A percentile compares a stretch with the other conserved stretches of the same genome.
Evolutionary conservation across 169 alveolate genomes (phyloP).

Genomic region (Besnoitia besnoiti): DNA sequence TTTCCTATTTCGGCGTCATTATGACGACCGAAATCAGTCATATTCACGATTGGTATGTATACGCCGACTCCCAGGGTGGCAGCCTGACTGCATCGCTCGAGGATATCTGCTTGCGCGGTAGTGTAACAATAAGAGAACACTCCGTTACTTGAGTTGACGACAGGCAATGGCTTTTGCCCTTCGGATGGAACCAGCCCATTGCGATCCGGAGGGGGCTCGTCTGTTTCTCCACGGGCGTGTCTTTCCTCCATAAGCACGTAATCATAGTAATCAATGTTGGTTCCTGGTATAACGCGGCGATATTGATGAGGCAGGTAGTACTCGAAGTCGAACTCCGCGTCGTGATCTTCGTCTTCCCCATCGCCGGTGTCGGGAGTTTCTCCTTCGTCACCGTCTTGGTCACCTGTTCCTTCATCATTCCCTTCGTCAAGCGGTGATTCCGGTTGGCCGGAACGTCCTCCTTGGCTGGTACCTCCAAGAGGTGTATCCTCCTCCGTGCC

Average conservation of each 20-base stretch:
- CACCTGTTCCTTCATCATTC: background rate
- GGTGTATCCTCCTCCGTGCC: background rate
- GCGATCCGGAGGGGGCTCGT: background rate
- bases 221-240: slow-evolving; percentile 17
- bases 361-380: background rate
- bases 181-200: background rate
- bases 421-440: background rate
- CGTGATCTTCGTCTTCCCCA: background rate
- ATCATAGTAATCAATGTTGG: slow-evolving; percentile 35
- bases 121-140: slow-evolving; percentile 32
- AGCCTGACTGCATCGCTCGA: slow-evolving; percentile 14
- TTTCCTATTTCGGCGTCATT: background rate
- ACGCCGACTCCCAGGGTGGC: slow-evolving; percentile 47
- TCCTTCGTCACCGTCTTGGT: slow-evolving; percentile 1
- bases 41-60: slow-evolving; percentile 38
- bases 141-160: background rate
- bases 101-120: background rate
- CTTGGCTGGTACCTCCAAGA: background rate
- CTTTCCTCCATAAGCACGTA: background rate
- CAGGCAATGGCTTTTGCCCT: background rate
- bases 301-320: slow-evolving; percentile 40
- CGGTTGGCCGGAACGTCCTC: background rate
- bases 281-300: slow-evolving; percentile 28
- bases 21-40: slow-evolving; percentile 49
- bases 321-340: background rate